Percentiles rank a stretch among this genome's conserved stretches.
Evolutionary conservation across 1,139 yeast species (phyloP).

Genomic region (Protomyces pachydermus): DNA sequence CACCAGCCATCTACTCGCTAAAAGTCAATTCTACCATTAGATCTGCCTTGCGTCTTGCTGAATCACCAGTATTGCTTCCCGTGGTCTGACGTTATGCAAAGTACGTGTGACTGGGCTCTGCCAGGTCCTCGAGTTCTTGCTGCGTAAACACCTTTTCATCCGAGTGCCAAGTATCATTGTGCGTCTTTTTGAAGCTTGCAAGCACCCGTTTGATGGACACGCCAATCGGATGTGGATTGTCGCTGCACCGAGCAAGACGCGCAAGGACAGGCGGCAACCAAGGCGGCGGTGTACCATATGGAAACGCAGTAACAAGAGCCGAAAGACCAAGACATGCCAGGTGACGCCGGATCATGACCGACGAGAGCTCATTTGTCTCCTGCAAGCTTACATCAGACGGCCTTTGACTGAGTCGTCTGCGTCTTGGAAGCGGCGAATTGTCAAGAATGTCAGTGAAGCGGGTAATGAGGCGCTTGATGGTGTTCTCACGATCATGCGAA

Average conservation of each 20-base stretch:
- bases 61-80: too few relatives aligned
- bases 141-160: slow-evolving; percentile 72
- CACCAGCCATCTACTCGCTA: too few relatives aligned
- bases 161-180: slow-evolving; percentile 96
- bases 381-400: slow-evolving; percentile 15
- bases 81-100: slow-evolving; percentile 50
- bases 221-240: slow-evolving; percentile 72
- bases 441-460: slow-evolving; percentile 43
- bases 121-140: slow-evolving; percentile 82
- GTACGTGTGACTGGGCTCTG: slow-evolving; percentile 89
- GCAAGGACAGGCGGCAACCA: slow-evolving; percentile 82
- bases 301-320: slow-evolving; percentile 82
- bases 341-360: slow-evolving; percentile 49
- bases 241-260: slow-evolving; percentile 60
- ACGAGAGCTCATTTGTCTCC: slow-evolving; percentile 8
- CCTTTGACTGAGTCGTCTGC: slow-evolving; percentile 4
- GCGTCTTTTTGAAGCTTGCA: slow-evolving; percentile 80
- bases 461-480: slow-evolving; percentile 42
- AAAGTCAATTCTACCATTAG: too few relatives aligned
- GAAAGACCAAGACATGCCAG: slow-evolving; percentile 90
- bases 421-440: slow-evolving; percentile 33
- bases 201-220: slow-evolving; percentile 76
- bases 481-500: slow-evolving; percentile 49
- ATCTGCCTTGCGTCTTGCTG: too few relatives aligned
- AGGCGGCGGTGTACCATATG: slow-evolving; percentile 80